Base-by-base conservation (phyloP, 768 basidiomycete genomes). In the Pleurotus giganteus region DNA sequence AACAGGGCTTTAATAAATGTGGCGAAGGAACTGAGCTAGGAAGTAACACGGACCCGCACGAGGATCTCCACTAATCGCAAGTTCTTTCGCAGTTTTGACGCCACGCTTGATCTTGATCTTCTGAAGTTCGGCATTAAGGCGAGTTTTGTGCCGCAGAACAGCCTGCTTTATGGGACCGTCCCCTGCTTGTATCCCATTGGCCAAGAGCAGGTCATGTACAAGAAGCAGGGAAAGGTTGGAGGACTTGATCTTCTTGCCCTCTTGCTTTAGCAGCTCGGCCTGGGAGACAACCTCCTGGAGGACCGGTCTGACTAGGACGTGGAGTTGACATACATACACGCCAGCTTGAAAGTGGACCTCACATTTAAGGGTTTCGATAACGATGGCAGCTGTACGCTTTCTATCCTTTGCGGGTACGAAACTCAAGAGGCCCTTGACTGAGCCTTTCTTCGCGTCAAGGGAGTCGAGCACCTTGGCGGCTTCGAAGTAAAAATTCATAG, bases 361-460 rank as follows among this genome's bases (percentile, higher is more conserved):
- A 96, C 95, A 98, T 81, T 97, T 98, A 44, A 98, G 74, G 0
- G 94, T 96, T 73, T 97, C 92, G 52, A 98, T 94, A 28, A 98
- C 86, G 32, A 97, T 83, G 7, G 91, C 91, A 29, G 91, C 81
- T 4, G 86, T 87, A 50, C 92, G 78, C 65, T 89, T 90, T 64
- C 88, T 80, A 60, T 81, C 79, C 70, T 86, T 86, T 66, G 86
- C 83, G 24, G 89, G 83, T 26, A 94, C 74, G 53, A 83, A 81
- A 17, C 83, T 83, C 37, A 96, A 73, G 29, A 93, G 70, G 52
- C 94, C 82, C 66, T 96, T 94, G 65, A 98, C 89, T 12, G 92
- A 95, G n/a, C 94, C 94, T 69, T 93, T 80, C 68, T 89, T 94
- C 41, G 84, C 81, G 66, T 95, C 90, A 56, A 98, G 79, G 61